These are phyloP conservation scores for Dioszegia crocea DNA, from an alignment of 768 basidiomycete species.

Conservation along the genomic window DNA sequence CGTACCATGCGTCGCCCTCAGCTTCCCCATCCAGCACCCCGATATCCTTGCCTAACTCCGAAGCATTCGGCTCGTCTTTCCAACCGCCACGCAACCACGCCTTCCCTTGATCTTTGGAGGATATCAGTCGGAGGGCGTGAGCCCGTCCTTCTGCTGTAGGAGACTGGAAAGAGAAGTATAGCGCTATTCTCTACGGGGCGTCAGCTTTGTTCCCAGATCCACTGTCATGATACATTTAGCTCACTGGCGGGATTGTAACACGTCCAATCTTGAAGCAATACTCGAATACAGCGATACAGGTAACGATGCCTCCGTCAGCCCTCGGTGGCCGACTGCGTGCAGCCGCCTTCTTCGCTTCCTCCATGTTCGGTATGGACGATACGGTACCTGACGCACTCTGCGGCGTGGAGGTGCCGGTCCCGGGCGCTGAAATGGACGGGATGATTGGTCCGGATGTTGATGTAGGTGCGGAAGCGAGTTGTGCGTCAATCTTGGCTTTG, in stretches of 20 bases:
- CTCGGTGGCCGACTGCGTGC: conserved; percentile 15
- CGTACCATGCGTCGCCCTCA: conserved; percentile 20
- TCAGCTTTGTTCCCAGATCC: not conserved
- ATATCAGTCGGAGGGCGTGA: conserved; percentile 22
- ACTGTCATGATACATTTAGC: conserved; percentile 3
- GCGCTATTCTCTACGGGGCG: conserved; percentile 24
- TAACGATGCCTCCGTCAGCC: conserved; percentile 39
- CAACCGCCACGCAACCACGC: conserved; percentile 35
- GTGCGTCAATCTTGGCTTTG: not conserved
- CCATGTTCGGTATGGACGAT: conserved; percentile 6
- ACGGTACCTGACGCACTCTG: not conserved
- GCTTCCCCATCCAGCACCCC: conserved; percentile 13
- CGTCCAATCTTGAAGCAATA: conserved; percentile 43
- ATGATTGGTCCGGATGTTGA: not conserved
- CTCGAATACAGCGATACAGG: conserved; percentile 33
- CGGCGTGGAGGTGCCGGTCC: conserved; percentile 18
- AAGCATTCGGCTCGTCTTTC: conserved; percentile 34
- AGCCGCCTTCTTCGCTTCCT: conserved; percentile 7
- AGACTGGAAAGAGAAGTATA: conserved; percentile 28
- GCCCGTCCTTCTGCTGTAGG: conserved; percentile 14
- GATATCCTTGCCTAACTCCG: conserved; percentile 23
- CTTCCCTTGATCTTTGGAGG: conserved; percentile 32
- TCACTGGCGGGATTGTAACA: conserved; percentile 43
- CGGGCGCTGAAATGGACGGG: conserved; percentile 10
- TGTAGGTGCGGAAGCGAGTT: not conserved